Evolutionary conservation across 768 basidiomycete genomes (phyloP).

Genomic region (Calocybe indica): DNA sequence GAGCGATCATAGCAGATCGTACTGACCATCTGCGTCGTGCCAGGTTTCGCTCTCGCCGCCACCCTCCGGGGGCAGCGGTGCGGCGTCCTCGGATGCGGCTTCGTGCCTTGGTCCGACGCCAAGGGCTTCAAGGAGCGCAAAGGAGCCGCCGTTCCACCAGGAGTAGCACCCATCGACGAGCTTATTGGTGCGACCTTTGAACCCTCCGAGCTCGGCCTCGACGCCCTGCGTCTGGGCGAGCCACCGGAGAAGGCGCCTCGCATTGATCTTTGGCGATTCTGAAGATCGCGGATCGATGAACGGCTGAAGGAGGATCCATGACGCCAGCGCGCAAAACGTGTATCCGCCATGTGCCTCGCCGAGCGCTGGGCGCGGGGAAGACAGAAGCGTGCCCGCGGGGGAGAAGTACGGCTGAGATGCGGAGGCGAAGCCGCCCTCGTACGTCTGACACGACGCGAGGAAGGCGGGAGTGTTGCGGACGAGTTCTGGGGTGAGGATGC

Average conservation of each 20-base stretch:
- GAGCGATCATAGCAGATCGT: not conserved
- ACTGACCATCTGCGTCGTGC: slow-evolving; percentile 68
- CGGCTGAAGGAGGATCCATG: slow-evolving; percentile 73
- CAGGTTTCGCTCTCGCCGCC: slow-evolving; percentile 38
- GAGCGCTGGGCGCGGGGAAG: slow-evolving; percentile 61
- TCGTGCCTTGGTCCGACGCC: slow-evolving; percentile 32
- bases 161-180: slow-evolving; percentile 99
- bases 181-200: slow-evolving; percentile 92
- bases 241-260: slow-evolving; percentile 67
- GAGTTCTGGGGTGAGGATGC: slow-evolving; percentile 87
- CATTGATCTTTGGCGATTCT: slow-evolving; percentile 44
- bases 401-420: slow-evolving; percentile 66
- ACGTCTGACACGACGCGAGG: slow-evolving; percentile 89
- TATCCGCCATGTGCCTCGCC: slow-evolving; percentile 99
- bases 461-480: slow-evolving; percentile 71
- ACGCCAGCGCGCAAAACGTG: slow-evolving; percentile 87
- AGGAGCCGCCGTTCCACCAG: slow-evolving; percentile 98
- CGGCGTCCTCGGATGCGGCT: slow-evolving; percentile 11
- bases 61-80: slow-evolving; percentile 12
- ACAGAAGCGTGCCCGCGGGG: slow-evolving; percentile 25
- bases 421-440: slow-evolving; percentile 92
- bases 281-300: slow-evolving; percentile 26
- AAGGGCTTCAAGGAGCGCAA: slow-evolving; percentile 67
- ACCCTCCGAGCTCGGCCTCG: slow-evolving; percentile 84
- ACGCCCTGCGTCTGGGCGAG: slow-evolving; percentile 79